Conservation (phyloP, 352 stramenopile genomes). For the Phytophthora kernoviae region DNA sequence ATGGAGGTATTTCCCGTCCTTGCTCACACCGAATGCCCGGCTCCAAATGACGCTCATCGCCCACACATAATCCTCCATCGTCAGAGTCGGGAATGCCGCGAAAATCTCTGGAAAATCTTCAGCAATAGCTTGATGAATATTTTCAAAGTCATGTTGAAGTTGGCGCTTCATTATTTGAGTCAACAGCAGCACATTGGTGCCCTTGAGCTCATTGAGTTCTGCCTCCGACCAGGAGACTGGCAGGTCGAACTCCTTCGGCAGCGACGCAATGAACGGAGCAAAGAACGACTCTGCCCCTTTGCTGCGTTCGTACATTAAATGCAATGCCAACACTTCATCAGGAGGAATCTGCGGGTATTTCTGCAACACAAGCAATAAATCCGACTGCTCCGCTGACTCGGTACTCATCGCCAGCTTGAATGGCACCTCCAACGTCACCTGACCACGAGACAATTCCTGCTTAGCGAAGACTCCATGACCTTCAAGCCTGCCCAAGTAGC, state of each 20-base stretch:
- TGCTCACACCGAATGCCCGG: constrained; percentile 65
- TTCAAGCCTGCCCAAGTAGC: constrained; percentile 45
- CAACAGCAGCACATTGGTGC: constrained; percentile 63
- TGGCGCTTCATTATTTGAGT: constrained; percentile 71
- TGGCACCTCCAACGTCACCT: constrained; percentile 55
- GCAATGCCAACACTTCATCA: constrained; percentile 63
- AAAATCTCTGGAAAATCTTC: constrained; percentile 58
- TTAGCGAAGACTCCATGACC: constrained; percentile 58
- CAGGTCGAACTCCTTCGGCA: constrained; percentile 61
- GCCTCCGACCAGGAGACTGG: constrained; percentile 60
- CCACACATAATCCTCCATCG: constrained; percentile 70
- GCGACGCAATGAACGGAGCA: constrained; percentile 55
- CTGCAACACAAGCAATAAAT: constrained; percentile 41
- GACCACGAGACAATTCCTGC: constrained; percentile 30
- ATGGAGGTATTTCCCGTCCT: constrained; percentile 43
- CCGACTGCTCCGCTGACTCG: constrained; percentile 48
- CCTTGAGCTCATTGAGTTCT: constrained; percentile 50
- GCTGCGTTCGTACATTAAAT: constrained; percentile 63
- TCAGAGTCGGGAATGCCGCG: constrained; percentile 27
- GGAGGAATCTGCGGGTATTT: constrained; percentile 44
- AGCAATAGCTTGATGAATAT: constrained; percentile 53
- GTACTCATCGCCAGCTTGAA: constrained; percentile 60
- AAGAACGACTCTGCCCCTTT: constrained; percentile 54
- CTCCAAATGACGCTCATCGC: constrained; percentile 81
- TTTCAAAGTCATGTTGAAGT: constrained; percentile 60